These are phyloP conservation scores for Mucor sp. DNA, from an alignment of 371 early-diverging fungal species.

Conservation along the genomic window DNA sequence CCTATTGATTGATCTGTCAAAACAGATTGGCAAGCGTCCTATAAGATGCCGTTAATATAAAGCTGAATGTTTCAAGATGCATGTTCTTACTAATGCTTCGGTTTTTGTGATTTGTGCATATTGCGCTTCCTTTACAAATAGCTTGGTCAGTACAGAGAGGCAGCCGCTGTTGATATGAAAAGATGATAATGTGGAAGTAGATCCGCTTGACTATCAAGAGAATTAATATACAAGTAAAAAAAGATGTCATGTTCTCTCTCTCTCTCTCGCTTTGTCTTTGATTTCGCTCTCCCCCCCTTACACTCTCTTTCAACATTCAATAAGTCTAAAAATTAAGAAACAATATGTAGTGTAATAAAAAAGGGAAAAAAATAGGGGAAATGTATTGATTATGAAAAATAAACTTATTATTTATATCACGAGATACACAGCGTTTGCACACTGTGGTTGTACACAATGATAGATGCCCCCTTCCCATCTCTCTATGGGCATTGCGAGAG, in stretches of 20 bases:
- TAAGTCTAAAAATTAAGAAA: neutral
- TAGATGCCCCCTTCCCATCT: neutral
- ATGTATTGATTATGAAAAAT: neutral
- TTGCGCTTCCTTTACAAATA: slow-evolving; percentile 20
- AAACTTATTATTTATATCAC: neutral
- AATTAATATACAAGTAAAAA: neutral
- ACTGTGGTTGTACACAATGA: neutral
- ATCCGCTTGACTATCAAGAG: neutral
- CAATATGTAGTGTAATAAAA: neutral
- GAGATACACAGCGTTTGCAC: neutral
- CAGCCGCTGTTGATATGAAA: slow-evolving; percentile 1
- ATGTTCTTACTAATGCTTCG: slow-evolving; percentile 19
- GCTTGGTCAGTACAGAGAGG: slow-evolving; percentile 13
- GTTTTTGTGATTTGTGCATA: slow-evolving; percentile 23
- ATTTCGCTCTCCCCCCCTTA: neutral
- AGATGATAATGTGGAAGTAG: neutral
- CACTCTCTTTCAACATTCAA: neutral
- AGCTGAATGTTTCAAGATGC: neutral
- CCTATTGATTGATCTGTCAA: slow-evolving; percentile 1
- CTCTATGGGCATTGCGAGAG: neutral
- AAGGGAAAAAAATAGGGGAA: neutral
- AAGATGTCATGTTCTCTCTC: neutral
- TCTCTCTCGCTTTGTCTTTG: no score
- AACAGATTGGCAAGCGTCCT: slow-evolving; percentile 15
- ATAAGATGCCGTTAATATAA: neutral